Percentiles rank a stretch among this genome's conserved stretches.
Evolutionary conservation across 177 flowering plant species (phyloP).

Genomic region (Vitis hybrid): DNA sequence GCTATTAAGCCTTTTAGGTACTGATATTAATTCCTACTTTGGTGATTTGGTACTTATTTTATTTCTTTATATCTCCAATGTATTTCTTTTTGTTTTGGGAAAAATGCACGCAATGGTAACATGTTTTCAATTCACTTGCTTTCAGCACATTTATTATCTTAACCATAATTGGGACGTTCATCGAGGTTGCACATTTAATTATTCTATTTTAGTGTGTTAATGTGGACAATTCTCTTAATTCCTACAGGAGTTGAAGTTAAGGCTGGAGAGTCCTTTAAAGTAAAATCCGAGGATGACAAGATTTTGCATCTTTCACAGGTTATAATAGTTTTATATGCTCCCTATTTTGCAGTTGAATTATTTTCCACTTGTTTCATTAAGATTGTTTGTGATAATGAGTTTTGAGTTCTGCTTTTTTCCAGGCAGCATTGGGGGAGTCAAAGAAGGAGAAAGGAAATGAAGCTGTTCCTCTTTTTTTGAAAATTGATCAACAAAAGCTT

Average conservation of each 20-base stretch:
- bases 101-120: too few relatives aligned
- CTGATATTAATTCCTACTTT: too few relatives aligned
- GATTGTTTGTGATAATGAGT: background rate
- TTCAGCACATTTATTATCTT: too few relatives aligned
- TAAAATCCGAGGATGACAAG: slow-evolving; percentile 14
- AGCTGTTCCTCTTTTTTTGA: slow-evolving; percentile 37
- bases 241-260: slow-evolving; percentile 55
- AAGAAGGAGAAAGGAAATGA: slow-evolving; percentile 55
- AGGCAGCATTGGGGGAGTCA: slow-evolving; percentile 69
- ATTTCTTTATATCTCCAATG: too few relatives aligned
- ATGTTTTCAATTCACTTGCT: too few relatives aligned
- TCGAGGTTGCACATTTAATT: background rate
- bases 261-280: slow-evolving; percentile 36
- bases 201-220: background rate
- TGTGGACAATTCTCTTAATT: too few relatives aligned
- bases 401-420: background rate
- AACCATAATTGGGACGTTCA: too few relatives aligned
- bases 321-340: background rate
- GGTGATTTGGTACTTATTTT: too few relatives aligned
- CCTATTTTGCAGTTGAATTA: background rate
- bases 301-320: slow-evolving; percentile 58
- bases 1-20: too few relatives aligned
- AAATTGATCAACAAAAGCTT: slow-evolving; percentile 42
- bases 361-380: too few relatives aligned
- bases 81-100: too few relatives aligned